Percentiles rank a stretch among this genome's conserved stretches.
Conservation (phyloP, 2,329 filamentous ascomycete genomes). For the Talaromyces funiculosus region DNA sequence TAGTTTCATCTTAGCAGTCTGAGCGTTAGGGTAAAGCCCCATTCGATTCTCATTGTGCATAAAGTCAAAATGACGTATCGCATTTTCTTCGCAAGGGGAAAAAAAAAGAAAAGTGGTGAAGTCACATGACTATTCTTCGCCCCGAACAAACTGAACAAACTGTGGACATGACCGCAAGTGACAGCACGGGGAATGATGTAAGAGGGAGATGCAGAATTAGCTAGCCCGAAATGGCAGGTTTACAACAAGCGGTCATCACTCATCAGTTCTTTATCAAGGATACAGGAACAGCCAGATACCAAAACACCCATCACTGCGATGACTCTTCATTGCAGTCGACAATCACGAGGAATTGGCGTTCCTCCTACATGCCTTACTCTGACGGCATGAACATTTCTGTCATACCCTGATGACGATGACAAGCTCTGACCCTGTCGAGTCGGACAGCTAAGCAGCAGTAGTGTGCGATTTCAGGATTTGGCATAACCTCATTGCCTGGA, state of each 20-base stretch:
- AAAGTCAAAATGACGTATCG: neutral
- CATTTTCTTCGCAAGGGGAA: neutral
- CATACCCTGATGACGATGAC: neutral
- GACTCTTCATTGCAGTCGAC: neutral
- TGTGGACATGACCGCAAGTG: neutral
- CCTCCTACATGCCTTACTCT: neutral
- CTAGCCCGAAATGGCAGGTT: constrained; percentile 1
- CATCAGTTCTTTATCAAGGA: neutral
- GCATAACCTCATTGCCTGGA: neutral
- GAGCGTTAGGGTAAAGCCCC: neutral
- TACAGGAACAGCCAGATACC: neutral
- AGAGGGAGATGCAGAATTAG: neutral
- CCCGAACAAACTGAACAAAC: neutral
- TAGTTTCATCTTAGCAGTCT: neutral
- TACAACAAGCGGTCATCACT: neutral
- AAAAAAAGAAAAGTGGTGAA: neutral
- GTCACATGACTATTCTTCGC: neutral
- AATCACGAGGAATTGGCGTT: neutral
- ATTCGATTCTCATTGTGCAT: too few species aligned
- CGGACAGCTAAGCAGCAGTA: neutral
- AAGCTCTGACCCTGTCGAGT: neutral
- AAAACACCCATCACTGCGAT: neutral
- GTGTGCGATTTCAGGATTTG: constrained; percentile 1
- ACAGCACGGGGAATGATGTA: neutral
- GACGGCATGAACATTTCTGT: neutral